These are phyloP conservation scores for Aureobasidium sp. DNA, from an alignment of 2,329 filamentous ascomycete genomes.

Conservation along the genomic window DNA sequence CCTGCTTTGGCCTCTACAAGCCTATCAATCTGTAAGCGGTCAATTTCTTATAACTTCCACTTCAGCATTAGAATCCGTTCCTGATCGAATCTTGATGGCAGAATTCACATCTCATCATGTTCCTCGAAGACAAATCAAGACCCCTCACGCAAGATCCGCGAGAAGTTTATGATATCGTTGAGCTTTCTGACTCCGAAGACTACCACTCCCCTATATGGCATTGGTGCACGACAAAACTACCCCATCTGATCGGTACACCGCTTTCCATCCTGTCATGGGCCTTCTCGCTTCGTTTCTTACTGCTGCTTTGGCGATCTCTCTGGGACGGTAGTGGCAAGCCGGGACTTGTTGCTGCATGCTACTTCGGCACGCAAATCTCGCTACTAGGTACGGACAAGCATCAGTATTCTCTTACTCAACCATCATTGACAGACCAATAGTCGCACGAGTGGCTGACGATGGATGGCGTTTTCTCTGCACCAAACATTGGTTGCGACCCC, in stretches of 20 bases:
- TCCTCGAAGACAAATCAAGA: constrained; percentile 2
- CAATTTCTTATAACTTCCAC: not conserved
- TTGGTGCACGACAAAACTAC: not conserved
- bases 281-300: constrained; percentile 4
- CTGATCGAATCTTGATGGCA: not conserved
- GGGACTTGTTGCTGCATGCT: constrained; percentile 4
- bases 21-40: not conserved
- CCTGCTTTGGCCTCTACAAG: not conserved
- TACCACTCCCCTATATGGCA: not conserved
- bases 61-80: not conserved
- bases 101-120: not conserved
- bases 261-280: constrained; percentile 11
- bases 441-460: constrained; percentile 2
- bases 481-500: not conserved
- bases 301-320: constrained; percentile 4
- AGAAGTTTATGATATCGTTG: constrained; percentile 4
- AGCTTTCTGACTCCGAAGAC: not conserved
- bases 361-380: not conserved
- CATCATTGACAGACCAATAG: not conserved
- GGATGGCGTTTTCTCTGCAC: constrained; percentile 9
- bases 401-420: not conserved
- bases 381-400: not conserved
- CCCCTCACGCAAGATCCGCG: not conserved
- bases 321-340: not conserved
- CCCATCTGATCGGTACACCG: constrained; percentile 7